These are phyloP conservation scores for Salvia splendens DNA, from an alignment of 257 asterid species.

Conservation along the genomic window DNA sequence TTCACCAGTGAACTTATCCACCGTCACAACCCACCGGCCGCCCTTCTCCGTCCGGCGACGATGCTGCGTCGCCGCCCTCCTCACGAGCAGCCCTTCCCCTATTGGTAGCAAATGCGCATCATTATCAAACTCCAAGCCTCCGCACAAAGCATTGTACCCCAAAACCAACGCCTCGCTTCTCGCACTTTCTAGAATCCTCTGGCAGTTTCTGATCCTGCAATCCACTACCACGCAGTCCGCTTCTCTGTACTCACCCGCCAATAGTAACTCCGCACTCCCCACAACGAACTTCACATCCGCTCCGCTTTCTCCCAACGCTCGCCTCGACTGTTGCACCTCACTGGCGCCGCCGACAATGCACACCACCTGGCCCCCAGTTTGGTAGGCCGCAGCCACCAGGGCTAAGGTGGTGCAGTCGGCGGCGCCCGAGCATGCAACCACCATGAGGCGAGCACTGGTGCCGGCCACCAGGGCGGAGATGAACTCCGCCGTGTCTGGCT, in stretches of 20 bases:
- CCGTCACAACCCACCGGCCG: slow-evolving; percentile 62
- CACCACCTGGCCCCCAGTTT: slow-evolving; percentile 62
- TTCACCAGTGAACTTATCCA: slow-evolving; percentile 62
- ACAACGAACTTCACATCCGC: slow-evolving; percentile 44
- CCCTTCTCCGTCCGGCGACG: slow-evolving; percentile 10
- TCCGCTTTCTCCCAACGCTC: slow-evolving; percentile 34
- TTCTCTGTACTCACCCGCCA: slow-evolving; percentile 43
- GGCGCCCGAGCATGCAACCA: slow-evolving; percentile 50
- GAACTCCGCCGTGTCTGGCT: slow-evolving; percentile 67
- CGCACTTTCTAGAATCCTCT: slow-evolving; percentile 37
- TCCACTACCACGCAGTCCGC: slow-evolving; percentile 71
- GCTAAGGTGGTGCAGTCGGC: slow-evolving; percentile 60
- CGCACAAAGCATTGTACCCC: slow-evolving; percentile 64
- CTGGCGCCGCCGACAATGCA: slow-evolving; percentile 50
- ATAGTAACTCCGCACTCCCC: slow-evolving; percentile 42
- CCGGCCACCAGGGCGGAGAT: slow-evolving; percentile 84
- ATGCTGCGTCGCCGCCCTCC: slow-evolving; percentile 24
- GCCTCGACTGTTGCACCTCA: slow-evolving; percentile 39
- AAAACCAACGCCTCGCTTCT: slow-evolving; percentile 41
- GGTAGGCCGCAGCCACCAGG: slow-evolving; percentile 72
- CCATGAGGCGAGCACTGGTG: slow-evolving; percentile 54
- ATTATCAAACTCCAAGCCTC: slow-evolving; percentile 43
- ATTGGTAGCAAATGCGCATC: slow-evolving; percentile 55
- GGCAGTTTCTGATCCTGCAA: slow-evolving; percentile 50
- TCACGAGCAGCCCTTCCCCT: slow-evolving; percentile 66